Base-by-base conservation (phyloP, 108 stramenopile species). In the Ochromonas danica region DNA sequence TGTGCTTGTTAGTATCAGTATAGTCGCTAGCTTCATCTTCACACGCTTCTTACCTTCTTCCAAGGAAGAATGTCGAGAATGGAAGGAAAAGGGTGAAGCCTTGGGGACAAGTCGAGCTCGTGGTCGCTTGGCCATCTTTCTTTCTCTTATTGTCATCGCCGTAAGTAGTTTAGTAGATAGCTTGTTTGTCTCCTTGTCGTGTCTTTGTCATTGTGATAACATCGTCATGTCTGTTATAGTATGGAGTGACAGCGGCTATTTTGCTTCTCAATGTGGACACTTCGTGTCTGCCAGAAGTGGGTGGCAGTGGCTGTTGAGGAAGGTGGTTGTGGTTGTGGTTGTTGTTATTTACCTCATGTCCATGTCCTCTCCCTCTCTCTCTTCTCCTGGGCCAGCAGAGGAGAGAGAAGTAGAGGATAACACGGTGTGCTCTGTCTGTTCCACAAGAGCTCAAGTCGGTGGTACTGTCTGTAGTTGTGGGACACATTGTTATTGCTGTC, bases 21-120 rank as follows among this genome's bases (percentile, higher is more conserved):
- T 67, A 10, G 63, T 3, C 17, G 3, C 63, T 67, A 14, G 63
- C 25, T 33, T 67, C 31, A 36, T 67, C 31, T 67, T 67, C 63
- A 67, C 63, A 10, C 63, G 63, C 31, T 67, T 67, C 63, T 67
- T 67, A 67, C 63, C 63, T 31, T 3, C 63, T 14, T 67, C 63
- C 10, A 67, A 67, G 31, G 63, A 67, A 67, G 31, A 31, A 25
- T 67, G 63, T 36, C 31, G 25, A 3, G 63, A 67, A 31, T 67
- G 63, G 63, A 67, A 67, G 63, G 14, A 67, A 36, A 28, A 10
- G 3, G 63, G 63, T 35, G 63, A 67, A 35, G 10, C 6, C 3
- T 22, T 33, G 17, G 63, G 63, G 3, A 6, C 6, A 33, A 67
- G 63, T 36, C 3, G 14, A 28, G 25, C 63, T 31, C 63, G 63